phyloP scores from a whole-genome alignment of 1,284 basidiomycete species.

The Naganishia sp. region DNA sequence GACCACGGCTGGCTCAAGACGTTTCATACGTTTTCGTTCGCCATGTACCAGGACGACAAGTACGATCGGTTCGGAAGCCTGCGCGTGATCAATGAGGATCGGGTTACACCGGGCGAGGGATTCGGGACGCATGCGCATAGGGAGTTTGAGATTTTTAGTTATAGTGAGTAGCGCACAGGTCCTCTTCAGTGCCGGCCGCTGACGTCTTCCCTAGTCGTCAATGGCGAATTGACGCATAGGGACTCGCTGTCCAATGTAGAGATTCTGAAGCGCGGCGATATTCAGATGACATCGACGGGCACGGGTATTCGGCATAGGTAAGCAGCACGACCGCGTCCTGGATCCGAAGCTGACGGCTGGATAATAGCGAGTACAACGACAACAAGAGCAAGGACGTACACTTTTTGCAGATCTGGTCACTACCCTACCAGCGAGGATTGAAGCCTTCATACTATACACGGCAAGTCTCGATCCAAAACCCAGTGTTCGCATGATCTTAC shows the following conservation, averaged over 20 bases:
- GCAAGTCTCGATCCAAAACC: conserved; percentile 40
- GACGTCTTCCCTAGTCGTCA: conserved; percentile 51
- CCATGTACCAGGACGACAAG: conserved; percentile 64
- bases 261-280: conserved; percentile 77
- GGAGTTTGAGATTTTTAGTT: conserved; percentile 90
- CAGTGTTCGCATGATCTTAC: neutral
- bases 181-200: neutral
- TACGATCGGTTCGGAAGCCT: conserved; percentile 53
- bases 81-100: conserved; percentile 80
- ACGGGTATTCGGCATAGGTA: conserved; percentile 49
- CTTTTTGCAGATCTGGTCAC: conserved; percentile 80
- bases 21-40: conserved; percentile 84
- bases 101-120: conserved; percentile 72
- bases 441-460: conserved; percentile 78
- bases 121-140: conserved; percentile 83
- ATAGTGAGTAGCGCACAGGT: conserved; percentile 62
- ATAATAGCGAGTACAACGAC: conserved; percentile 65
- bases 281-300: conserved; percentile 88
- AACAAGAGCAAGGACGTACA: conserved; percentile 61
- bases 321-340: neutral
- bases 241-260: conserved; percentile 90
- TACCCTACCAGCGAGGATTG: conserved; percentile 63
- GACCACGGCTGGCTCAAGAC: conserved; percentile 89
- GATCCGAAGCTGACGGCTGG: neutral
- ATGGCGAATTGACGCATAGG: conserved; percentile 57